Percentiles rank a stretch among this genome's conserved stretches.
Conservation (phyloP, 345 rosid genomes). For the Dovyalis caffra region DNA sequence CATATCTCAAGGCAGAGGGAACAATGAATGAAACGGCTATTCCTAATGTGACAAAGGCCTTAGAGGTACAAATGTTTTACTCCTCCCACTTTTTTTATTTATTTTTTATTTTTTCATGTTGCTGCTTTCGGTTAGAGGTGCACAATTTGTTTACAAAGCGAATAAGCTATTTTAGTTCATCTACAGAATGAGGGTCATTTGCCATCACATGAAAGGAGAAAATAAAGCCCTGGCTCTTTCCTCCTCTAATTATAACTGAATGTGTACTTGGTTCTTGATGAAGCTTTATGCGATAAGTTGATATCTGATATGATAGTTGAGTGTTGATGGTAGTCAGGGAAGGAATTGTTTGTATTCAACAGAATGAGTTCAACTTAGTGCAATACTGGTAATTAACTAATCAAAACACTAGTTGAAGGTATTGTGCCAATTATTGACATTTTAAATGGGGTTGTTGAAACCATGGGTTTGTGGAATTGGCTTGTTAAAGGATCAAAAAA, state of each 20-base stretch:
- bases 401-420: neutral
- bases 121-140: neutral
- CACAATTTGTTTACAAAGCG: neutral
- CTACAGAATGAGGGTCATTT: no score
- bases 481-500: neutral
- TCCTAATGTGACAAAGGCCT: conserved; percentile 55
- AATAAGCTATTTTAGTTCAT: neutral
- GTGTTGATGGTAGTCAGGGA: neutral
- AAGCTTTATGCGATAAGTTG: neutral
- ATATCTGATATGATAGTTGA: neutral
- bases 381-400: no score
- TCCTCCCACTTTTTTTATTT: neutral
- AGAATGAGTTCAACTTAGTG: neutral
- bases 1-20: conserved; percentile 66
- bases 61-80: conserved; percentile 43
- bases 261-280: neutral
- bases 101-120: neutral
- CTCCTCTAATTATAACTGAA: neutral
- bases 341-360: neutral
- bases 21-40: conserved; percentile 60
- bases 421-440: neutral
- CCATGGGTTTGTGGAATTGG: neutral
- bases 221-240: neutral
- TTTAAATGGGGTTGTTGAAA: neutral
- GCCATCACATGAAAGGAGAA: neutral